Percentiles rank a stretch among this genome's conserved stretches.
These are phyloP conservation scores for Tricholoma sp. DNA, from an alignment of 768 basidiomycete species.

Conservation along the genomic window DNA sequence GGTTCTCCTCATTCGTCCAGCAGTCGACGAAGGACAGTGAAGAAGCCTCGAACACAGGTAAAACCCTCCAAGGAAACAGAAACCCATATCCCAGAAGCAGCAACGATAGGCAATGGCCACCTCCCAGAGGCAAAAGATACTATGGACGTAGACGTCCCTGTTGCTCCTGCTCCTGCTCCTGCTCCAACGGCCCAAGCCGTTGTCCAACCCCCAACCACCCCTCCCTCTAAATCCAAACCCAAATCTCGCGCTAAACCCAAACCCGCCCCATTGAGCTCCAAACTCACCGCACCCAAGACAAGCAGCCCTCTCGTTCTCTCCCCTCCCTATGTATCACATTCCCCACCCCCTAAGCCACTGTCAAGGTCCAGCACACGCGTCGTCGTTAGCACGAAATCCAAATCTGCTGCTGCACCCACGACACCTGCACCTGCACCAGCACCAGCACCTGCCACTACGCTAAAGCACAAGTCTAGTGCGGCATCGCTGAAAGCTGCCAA, in stretches of 20 bases:
- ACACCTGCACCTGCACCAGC: not conserved
- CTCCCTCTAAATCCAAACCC: constrained; percentile 15
- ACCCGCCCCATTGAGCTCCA: constrained; percentile 1
- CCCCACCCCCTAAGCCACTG: constrained; percentile 6
- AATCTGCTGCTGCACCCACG: not conserved
- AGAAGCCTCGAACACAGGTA: constrained; percentile 13
- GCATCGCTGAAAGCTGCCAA: constrained; percentile 6
- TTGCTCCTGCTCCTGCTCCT: not conserved
- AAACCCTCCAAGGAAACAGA: not conserved
- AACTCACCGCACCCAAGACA: constrained; percentile 9
- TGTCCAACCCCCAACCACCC: not conserved
- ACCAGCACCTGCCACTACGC: not conserved
- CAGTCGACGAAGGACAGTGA: constrained; percentile 15
- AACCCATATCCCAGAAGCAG: constrained; percentile 1
- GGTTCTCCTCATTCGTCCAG: constrained; percentile 15
- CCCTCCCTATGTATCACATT: constrained; percentile 7
- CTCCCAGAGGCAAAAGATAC: not conserved
- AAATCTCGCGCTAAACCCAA: constrained; percentile 16
- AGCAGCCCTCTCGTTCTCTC: constrained; percentile 22
- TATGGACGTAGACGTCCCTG: constrained; percentile 17
- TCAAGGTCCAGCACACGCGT: constrained; percentile 4
- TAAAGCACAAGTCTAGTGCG: constrained; percentile 3
- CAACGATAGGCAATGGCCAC: not conserved
- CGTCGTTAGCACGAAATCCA: constrained; percentile 4
- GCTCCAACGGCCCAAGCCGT: not conserved